phyloP scores from a whole-genome alignment of 164 flowering plant species.

The Santalum album region DNA sequence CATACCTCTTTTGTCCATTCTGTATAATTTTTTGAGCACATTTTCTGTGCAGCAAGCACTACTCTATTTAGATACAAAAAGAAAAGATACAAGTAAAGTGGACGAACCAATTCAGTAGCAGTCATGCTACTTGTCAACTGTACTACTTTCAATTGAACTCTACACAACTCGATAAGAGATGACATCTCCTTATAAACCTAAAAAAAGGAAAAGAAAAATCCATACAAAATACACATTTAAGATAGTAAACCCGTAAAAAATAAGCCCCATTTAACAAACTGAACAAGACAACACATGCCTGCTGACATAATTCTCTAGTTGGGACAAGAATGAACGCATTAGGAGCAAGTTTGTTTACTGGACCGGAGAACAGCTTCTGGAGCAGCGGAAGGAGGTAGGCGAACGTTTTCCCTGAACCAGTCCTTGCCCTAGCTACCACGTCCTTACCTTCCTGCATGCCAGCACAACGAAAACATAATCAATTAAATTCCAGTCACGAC shows the following conservation, averaged over 20 bases:
- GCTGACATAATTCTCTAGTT: conserved; percentile 78
- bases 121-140: conserved; percentile 62
- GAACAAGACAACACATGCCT: conserved; percentile 24
- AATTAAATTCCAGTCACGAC: too few species aligned
- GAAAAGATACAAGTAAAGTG: neutral
- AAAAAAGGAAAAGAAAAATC: neutral
- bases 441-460: conserved; percentile 75
- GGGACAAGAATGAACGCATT: conserved; percentile 75
- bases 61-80: neutral
- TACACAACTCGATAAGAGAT: conserved; percentile 63
- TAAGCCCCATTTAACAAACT: neutral
- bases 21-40: too few species aligned
- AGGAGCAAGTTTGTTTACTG: conserved; percentile 44
- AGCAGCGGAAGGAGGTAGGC: conserved; percentile 90
- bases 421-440: conserved; percentile 86
- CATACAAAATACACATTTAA: neutral
- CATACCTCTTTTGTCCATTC: too few species aligned
- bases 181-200: conserved; percentile 68
- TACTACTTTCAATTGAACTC: conserved; percentile 68
- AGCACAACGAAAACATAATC: neutral
- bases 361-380: conserved; percentile 59
- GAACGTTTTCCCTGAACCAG: conserved; percentile 95
- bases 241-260: neutral
- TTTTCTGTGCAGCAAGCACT: too few species aligned
- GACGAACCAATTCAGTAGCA: conserved; percentile 63